Base-by-base conservation (phyloP, 768 basidiomycete genomes). In the Holtermanniella nyarrowii region DNA sequence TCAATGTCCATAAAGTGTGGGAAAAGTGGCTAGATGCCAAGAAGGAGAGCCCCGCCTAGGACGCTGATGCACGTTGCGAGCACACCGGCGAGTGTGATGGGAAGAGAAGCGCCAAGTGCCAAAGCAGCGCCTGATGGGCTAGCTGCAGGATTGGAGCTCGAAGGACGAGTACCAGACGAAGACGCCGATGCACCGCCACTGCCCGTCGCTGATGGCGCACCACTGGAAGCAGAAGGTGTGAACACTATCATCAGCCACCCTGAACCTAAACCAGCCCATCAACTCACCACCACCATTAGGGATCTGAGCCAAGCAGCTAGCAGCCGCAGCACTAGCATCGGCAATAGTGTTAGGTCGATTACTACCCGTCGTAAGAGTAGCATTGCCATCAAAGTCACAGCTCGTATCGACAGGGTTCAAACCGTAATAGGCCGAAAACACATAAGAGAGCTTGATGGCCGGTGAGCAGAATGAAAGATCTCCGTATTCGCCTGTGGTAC, bases 331-430 rank as follows among this genome's bases (percentile, higher is more conserved):
- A 12, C 65, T 62, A 3, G 69, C 69, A 49, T 71, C 69, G 46
- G 62, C 52, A 14, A 65, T 60, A 11, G 67, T 69, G 54, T 69
- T 71, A 3, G 69, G 69, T 22, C 57, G 66, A 37, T 16, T 16
- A 7, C 16, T 7, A 16, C 31, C 31, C 10, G 31, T 37, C 31
- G 10, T 7, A 7, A 87, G 75, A 14, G 86, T 87, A 4, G 82
- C 89, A 65, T 95, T 95, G 5, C 89, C 88, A 48, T 71, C 70
- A 66, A 95, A 93, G 74, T 78, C 79, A 73, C 89, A 93, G 5
- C 85, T 76, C 47, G 78, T 74, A 5, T 74, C 63, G 49, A 81
- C 73, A 55, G 78, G 77, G 68, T 78, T 78, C 50, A 78, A 79
- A 62, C 85, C 80, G 65, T 83, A 91, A 69, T 79, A 88, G 53